Conservation (phyloP, 495 filamentous ascomycete genomes). For the Penicillium bovifimosum region DNA sequence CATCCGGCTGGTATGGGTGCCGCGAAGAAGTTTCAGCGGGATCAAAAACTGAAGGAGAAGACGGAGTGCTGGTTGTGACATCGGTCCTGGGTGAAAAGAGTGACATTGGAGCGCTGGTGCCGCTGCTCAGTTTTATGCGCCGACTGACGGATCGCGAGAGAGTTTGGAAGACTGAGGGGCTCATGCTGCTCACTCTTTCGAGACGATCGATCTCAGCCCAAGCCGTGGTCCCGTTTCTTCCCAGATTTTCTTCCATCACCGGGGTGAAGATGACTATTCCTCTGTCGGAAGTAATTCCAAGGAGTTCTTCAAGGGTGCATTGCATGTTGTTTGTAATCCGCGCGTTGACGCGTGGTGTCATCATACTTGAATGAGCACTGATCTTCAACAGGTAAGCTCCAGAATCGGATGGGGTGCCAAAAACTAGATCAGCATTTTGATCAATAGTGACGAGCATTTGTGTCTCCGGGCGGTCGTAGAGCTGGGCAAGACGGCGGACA, state of each 20-base stretch:
- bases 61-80: background rate
- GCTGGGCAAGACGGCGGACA: conserved; percentile 60
- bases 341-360: conserved; percentile 74
- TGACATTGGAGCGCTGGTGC: conserved; percentile 24
- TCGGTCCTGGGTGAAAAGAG: conserved; percentile 9
- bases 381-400: conserved; percentile 72
- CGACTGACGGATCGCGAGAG: conserved; percentile 36
- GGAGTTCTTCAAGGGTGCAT: conserved; percentile 57
- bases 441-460: conserved; percentile 67
- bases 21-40: background rate
- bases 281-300: conserved; percentile 56
- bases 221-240: conserved; percentile 62
- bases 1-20: background rate
- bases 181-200: conserved; percentile 39
- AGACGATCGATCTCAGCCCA: conserved; percentile 61
- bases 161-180: conserved; percentile 26
- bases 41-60: conserved; percentile 9
- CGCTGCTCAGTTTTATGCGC: conserved; percentile 30
- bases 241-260: conserved; percentile 63
- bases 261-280: conserved; percentile 69
- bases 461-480: conserved; percentile 66
- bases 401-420: conserved; percentile 68
- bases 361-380: conserved; percentile 58
- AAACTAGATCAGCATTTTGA: conserved; percentile 69
- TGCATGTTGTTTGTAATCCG: conserved; percentile 75